Evolutionary conservation across 129 eudicot species (phyloP), one percentile per base, ranked within the genome.

Genomic region (Centella asiatica): DNA sequence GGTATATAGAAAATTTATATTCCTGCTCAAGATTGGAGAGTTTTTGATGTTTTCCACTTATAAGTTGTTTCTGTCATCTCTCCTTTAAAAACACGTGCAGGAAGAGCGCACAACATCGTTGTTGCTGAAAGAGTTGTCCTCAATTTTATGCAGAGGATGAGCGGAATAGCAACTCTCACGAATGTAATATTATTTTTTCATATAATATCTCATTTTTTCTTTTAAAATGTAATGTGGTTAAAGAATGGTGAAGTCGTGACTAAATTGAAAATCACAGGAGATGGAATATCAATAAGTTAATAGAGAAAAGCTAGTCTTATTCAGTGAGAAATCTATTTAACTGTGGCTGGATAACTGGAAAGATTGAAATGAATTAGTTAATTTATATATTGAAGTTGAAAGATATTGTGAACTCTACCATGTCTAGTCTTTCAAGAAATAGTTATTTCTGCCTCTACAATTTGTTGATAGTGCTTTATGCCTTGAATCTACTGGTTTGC

Each of bases 91-190:
- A 63, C 25, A 25, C 58, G 56, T 68, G 76, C 76, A 92, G 98
- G 95, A 72, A 81, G 79, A 56, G 98, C 98, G 2, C 79, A 87
- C 81, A 84, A 79, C 70, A 84, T 90, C 58, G 90, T 90, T 44
- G 75, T 90, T 28, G 94, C 95, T 65, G 97, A 90, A 79, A 81
- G 95, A 72, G 98, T 92, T 45, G 96, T 77, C 51, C 90, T 92
- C 40, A 92, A 92, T 69, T 92, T 92, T 78, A 92, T 92, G 98
- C 96, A 87, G 75, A 84, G 98, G 67, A 92, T 92, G 98, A 92
- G 98, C 67, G 98, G 98, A 70, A 84, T 92, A 77, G 95, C 98
- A 48, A 92, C 95, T 60, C 81, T 92, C 22, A 92, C 98, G 53
- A 84, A 92, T 95, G 98, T 84, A 26, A 60, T 11, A n/a, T n/a